A percentile compares a stretch with the other conserved stretches of the same genome.
phyloP scores from a whole-genome alignment of 2,329 filamentous ascomycete species.

The Periconia sp. region DNA sequence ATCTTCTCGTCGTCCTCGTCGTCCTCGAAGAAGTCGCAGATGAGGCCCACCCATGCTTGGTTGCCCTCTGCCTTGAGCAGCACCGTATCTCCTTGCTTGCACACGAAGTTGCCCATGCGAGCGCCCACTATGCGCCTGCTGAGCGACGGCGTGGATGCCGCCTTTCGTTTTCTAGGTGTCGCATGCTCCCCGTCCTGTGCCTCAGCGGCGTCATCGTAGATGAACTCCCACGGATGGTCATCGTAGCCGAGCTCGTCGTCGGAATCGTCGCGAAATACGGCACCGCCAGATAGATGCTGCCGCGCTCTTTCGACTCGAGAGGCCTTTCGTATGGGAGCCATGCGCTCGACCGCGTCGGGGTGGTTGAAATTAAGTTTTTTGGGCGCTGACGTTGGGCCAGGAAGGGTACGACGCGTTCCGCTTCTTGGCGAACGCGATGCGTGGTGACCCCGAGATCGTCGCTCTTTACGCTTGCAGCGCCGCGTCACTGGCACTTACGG shows the following conservation, averaged over 20 bases:
- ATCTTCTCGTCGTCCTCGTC: slow-evolving; percentile 66
- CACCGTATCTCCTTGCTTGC: slow-evolving; percentile 80
- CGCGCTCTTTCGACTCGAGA: slow-evolving; percentile 55
- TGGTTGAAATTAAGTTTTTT: slow-evolving; percentile 19
- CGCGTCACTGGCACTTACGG: not conserved
- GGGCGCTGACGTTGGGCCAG: slow-evolving; percentile 31
- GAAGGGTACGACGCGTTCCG: slow-evolving; percentile 34
- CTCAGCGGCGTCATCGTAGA: slow-evolving; percentile 56
- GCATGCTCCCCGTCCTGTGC: slow-evolving; percentile 26
- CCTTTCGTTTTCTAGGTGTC: slow-evolving; percentile 42
- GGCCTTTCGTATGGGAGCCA: slow-evolving; percentile 49
- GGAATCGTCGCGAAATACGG: slow-evolving; percentile 76
- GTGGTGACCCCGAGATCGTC: slow-evolving; percentile 17
- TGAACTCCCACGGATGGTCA: slow-evolving; percentile 59
- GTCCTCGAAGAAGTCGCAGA: slow-evolving; percentile 80
- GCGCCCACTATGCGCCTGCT: slow-evolving; percentile 74
- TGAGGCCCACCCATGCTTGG: slow-evolving; percentile 90
- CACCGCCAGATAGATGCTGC: slow-evolving; percentile 62
- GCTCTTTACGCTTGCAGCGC: not conserved
- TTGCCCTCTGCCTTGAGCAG: slow-evolving; percentile 88
- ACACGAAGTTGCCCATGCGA: slow-evolving; percentile 80
- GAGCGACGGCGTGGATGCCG: slow-evolving; percentile 17
- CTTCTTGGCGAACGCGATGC: slow-evolving; percentile 36
- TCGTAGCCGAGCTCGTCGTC: slow-evolving; percentile 77
- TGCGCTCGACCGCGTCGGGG: slow-evolving; percentile 21